Conservation (phyloP, 2,329 filamentous ascomycete genomes). For the Colletotrichum kahawae region DNA sequence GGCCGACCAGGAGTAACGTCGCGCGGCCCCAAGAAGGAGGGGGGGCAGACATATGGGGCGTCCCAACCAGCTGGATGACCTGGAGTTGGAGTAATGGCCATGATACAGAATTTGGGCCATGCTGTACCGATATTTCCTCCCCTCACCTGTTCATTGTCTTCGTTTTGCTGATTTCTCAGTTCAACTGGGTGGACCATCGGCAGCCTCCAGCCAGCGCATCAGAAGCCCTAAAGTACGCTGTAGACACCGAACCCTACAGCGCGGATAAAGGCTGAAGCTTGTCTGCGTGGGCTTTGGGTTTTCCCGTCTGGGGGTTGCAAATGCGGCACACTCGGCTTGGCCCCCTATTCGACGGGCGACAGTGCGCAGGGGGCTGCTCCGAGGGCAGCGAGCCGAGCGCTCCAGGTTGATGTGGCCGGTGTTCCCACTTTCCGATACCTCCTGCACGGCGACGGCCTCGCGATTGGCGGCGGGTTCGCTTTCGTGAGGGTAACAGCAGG, state of each 20-base stretch:
- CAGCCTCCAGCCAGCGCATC: background rate
- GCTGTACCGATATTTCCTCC: background rate
- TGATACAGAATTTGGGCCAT: background rate
- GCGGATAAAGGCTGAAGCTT: background rate
- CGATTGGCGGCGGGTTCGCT: background rate
- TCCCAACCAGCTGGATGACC: background rate
- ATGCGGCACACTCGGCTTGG: background rate
- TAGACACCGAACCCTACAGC: background rate
- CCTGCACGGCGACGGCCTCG: background rate
- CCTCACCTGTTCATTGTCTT: background rate
- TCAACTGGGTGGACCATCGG: background rate
- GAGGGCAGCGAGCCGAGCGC: constrained; percentile 9
- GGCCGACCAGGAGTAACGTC: background rate
- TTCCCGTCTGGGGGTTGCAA: background rate
- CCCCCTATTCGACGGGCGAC: background rate
- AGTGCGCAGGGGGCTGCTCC: constrained; percentile 4
- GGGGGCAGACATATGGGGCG: background rate
- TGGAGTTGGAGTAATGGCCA: background rate
- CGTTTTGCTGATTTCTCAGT: background rate
- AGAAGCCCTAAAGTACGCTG: background rate
- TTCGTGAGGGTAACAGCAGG: background rate
- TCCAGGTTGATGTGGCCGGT: background rate
- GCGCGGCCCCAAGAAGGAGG: background rate
- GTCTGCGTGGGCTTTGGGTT: background rate
- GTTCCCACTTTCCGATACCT: background rate